Conservation (phyloP, 768 basidiomycete genomes). For the Symmetrospora coprosmae region DNA sequence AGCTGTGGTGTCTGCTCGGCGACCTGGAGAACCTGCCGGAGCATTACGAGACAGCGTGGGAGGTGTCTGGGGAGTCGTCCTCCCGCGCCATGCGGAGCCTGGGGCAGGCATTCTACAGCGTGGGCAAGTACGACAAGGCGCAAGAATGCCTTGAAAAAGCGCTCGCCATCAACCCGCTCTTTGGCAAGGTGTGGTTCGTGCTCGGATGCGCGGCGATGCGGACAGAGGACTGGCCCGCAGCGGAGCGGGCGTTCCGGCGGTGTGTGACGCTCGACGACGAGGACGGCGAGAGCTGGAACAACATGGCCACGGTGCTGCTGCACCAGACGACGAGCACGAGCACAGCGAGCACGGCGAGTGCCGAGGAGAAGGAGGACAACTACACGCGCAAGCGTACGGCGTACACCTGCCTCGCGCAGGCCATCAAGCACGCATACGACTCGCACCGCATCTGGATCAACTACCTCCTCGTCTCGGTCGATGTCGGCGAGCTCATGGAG, state of each 20-base stretch:
- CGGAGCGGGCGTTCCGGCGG: constrained; percentile 64
- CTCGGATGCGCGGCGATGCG: constrained; percentile 81
- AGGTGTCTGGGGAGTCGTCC: constrained; percentile 60
- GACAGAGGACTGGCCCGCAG: constrained; percentile 69
- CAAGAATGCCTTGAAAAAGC: constrained; percentile 56
- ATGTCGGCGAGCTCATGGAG: constrained; percentile 82
- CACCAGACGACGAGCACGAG: constrained; percentile 45
- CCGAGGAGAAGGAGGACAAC: constrained; percentile 22
- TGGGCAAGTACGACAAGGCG: constrained; percentile 50
- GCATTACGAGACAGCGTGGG: constrained; percentile 77
- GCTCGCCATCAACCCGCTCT: constrained; percentile 73
- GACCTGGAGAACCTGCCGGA: constrained; percentile 64
- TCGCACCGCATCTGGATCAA: constrained; percentile 99
- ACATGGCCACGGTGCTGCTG: constrained; percentile 85
- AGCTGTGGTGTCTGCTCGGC: constrained; percentile 86
- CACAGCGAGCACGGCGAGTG: constrained; percentile 32
- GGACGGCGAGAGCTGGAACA: constrained; percentile 92
- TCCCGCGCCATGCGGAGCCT: constrained; percentile 82
- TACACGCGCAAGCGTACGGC: constrained; percentile 62
- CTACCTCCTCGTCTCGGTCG: constrained; percentile 83
- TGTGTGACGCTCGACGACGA: constrained; percentile 88
- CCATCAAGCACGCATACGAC: constrained; percentile 65
- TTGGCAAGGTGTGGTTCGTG: constrained; percentile 83
- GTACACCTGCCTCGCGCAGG: constrained; percentile 80
- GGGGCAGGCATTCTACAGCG: constrained; percentile 66